phyloP scores from a whole-genome alignment of 208 protist species.

The Trypanosoma lewisi region DNA sequence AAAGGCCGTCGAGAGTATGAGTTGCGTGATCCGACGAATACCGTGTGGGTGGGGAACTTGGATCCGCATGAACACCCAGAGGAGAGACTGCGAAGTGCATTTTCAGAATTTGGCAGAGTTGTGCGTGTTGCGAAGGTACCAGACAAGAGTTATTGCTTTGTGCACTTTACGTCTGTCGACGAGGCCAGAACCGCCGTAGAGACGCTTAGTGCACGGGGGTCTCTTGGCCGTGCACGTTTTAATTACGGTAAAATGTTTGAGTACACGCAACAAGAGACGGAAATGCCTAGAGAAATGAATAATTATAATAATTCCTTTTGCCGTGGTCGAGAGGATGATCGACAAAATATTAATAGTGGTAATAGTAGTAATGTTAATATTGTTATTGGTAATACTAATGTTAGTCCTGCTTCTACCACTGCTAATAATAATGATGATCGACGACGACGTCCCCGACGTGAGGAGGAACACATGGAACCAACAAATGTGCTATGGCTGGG shows the following conservation, averaged over 20 bases:
- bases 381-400: too few species aligned
- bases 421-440: constrained; percentile 23
- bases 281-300: constrained; percentile 41
- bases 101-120: constrained; percentile 76
- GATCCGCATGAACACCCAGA: constrained; percentile 53
- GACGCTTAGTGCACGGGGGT: constrained; percentile 47
- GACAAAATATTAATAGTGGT: too few species aligned
- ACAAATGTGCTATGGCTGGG: constrained; percentile 83
- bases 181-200: constrained; percentile 76
- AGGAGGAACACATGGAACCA: constrained; percentile 54
- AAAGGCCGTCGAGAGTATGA: constrained; percentile 25
- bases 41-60: constrained; percentile 86
- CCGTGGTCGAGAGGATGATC: constrained; percentile 24
- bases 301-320: constrained; percentile 13
- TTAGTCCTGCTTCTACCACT: too few species aligned
- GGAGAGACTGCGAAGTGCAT: constrained; percentile 43
- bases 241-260: constrained; percentile 89
- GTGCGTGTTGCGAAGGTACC: constrained; percentile 71
- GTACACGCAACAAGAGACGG: constrained; percentile 75
- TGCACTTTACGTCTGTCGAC: constrained; percentile 78
- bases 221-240: constrained; percentile 56
- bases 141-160: constrained; percentile 81
- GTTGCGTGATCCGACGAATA: constrained; percentile 81
- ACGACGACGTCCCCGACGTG: constrained; percentile 47
- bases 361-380: too few species aligned